Evolutionary conservation across 148 eudicot genomes (phyloP).

Genomic region (Vaccinium corymbosum): DNA sequence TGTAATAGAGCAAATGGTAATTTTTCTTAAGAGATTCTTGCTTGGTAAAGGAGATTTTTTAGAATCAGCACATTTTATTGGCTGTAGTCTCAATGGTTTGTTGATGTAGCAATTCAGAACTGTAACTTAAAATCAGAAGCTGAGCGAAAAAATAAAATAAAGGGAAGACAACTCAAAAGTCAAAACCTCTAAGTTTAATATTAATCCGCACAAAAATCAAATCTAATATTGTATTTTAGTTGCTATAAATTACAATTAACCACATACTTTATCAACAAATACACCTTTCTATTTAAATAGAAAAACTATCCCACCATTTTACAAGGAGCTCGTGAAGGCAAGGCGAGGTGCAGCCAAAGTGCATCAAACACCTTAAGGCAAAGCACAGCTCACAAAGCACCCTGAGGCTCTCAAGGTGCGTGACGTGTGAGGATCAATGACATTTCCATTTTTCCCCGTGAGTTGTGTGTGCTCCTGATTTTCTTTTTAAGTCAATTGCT

Average conservation of each 20-base stretch:
- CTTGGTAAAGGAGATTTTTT: background rate
- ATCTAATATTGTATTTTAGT: background rate
- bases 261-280: background rate
- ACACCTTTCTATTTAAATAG: background rate
- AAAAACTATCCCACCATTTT: background rate
- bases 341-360: background rate
- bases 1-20: background rate
- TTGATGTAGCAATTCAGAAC: background rate
- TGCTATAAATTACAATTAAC: background rate
- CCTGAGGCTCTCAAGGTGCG: background rate
- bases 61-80: background rate
- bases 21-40: background rate
- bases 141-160: background rate
- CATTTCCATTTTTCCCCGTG: background rate
- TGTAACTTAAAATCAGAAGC: background rate
- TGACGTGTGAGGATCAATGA: background rate
- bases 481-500: background rate
- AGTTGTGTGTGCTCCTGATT: background rate
- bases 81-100: background rate
- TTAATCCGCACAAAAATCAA: background rate
- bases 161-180: background rate
- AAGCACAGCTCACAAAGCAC: background rate
- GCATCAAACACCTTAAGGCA: background rate
- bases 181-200: background rate
- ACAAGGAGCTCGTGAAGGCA: background rate